Evolutionary conservation across 805 yeast genomes (phyloP).

Genomic region (Torulaspora quercuum): DNA sequence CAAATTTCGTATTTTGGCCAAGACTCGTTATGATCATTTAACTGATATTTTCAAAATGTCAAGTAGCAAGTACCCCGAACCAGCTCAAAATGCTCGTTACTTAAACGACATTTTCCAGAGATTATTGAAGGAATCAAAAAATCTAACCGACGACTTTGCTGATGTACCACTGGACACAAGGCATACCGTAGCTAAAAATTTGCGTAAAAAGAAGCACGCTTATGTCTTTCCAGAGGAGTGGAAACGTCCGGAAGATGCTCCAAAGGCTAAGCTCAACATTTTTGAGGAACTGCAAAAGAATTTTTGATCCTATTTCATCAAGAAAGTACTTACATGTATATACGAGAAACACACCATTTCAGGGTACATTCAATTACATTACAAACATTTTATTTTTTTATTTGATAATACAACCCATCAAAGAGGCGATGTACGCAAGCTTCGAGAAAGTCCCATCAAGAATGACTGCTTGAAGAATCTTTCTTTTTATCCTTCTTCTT

Average conservation of each 20-base stretch:
- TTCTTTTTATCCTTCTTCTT: conserved; percentile 54
- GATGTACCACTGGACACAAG: conserved; percentile 83
- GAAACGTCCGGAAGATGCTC: conserved; percentile 72
- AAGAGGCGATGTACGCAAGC: no score
- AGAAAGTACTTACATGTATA: conserved; percentile 7
- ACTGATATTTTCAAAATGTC: conserved; percentile 62
- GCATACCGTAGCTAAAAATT: conserved; percentile 50
- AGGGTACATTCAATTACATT: background rate
- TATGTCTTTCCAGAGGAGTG: conserved; percentile 72
- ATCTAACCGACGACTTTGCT: conserved; percentile 55
- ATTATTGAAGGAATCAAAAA: conserved; percentile 63
- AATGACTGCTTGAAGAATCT: conserved; percentile 24
- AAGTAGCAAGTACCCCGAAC: conserved; percentile 62
- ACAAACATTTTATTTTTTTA: background rate
- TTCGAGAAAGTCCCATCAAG: conserved; percentile 2
- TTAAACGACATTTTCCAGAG: conserved; percentile 60
- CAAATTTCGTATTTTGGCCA: conserved; percentile 76
- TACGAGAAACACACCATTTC: conserved; percentile 3
- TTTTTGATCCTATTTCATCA: conserved; percentile 7
- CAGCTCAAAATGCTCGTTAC: conserved; percentile 81
- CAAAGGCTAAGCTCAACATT: conserved; percentile 38
- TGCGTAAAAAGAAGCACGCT: conserved; percentile 41
- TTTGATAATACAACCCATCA: conserved; percentile 8
- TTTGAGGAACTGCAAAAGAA: conserved; percentile 17
- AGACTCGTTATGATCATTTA: conserved; percentile 64